Conservation (phyloP, 768 basidiomycete genomes). For the Leccinellum albellum region DNA sequence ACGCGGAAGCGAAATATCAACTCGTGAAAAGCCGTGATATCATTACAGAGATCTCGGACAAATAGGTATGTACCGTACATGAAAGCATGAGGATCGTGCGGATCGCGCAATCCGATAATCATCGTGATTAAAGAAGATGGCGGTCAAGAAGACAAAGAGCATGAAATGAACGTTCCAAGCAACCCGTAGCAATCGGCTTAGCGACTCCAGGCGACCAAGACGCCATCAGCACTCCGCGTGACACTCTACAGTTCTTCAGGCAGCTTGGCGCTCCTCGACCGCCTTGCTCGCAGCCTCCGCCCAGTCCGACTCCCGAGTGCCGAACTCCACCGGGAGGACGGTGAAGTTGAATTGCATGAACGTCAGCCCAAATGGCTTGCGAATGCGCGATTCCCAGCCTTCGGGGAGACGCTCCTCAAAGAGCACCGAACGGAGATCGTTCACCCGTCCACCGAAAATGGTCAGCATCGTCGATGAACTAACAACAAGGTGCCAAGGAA, state of each 20-base stretch:
- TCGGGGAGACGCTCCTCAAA: conserved; percentile 67
- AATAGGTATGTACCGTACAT: background rate
- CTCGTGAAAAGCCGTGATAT: background rate
- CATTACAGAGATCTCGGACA: background rate
- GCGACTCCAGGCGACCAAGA: background rate
- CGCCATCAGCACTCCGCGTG: background rate
- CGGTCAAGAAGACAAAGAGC: background rate
- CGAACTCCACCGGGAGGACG: conserved; percentile 22
- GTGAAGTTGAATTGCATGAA: conserved; percentile 49
- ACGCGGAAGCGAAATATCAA: background rate
- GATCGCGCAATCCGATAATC: background rate
- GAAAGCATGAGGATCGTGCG: background rate
- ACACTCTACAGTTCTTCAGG: background rate
- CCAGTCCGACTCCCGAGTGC: conserved; percentile 24
- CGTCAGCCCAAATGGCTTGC: conserved; percentile 56
- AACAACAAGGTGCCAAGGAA: background rate
- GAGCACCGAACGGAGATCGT: conserved; percentile 52
- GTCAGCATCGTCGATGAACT: conserved; percentile 67
- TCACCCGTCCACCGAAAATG: conserved; percentile 62
- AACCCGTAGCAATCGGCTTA: background rate
- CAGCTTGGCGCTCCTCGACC: background rate
- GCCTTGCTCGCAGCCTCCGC: background rate
- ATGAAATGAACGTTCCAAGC: background rate
- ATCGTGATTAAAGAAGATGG: background rate
- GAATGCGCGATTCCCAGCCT: conserved; percentile 64